These are phyloP conservation scores for Mycosarcoma mackinlayi DNA, from an alignment of 1,284 basidiomycete species.

Conservation along the genomic window DNA sequence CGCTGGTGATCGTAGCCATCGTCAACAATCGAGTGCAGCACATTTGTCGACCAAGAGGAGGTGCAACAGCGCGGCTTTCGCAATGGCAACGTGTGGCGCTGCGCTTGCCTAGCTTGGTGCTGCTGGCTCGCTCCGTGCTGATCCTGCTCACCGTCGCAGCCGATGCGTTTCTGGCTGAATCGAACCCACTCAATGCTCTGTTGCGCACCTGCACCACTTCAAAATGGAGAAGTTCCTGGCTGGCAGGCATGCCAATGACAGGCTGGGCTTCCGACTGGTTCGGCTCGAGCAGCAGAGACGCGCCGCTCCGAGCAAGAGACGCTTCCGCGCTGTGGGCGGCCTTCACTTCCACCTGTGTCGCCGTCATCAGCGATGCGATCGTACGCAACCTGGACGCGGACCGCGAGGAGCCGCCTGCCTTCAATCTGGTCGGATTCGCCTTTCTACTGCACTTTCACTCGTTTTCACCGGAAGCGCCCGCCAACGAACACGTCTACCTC, in stretches of 20 bases:
- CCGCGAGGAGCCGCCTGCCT: constrained; percentile 53
- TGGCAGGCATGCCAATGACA: constrained; percentile 27
- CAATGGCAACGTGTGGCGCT: constrained; percentile 41
- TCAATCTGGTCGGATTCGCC: constrained; percentile 63
- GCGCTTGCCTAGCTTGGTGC: constrained; percentile 51
- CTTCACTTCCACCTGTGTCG: constrained; percentile 47
- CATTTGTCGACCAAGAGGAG: constrained; percentile 58
- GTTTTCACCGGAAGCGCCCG: constrained; percentile 45
- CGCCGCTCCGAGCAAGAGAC: constrained; percentile 37
- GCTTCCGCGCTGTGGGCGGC: constrained; percentile 45
- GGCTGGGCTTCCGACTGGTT: constrained; percentile 41
- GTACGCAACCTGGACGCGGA: constrained; percentile 55
- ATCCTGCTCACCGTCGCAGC: constrained; percentile 41
- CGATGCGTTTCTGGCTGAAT: constrained; percentile 33
- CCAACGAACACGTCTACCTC: constrained; percentile 60
- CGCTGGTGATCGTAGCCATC: constrained; percentile 54
- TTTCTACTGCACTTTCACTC: constrained; percentile 59
- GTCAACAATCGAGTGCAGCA: constrained; percentile 63
- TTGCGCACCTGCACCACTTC: constrained; percentile 9
- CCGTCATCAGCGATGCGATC: constrained; percentile 42
- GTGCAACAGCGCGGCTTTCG: constrained; percentile 40
- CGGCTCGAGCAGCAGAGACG: constrained; percentile 34
- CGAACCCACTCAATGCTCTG: constrained; percentile 15
- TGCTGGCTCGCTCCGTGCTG: constrained; percentile 44
- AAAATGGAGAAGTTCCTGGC: constrained; percentile 46